Evolutionary conservation across 2,329 filamentous ascomycete genomes (phyloP), one percentile per base, ranked within the genome.

Genomic region (Arthrinium phaeospermum): DNA sequence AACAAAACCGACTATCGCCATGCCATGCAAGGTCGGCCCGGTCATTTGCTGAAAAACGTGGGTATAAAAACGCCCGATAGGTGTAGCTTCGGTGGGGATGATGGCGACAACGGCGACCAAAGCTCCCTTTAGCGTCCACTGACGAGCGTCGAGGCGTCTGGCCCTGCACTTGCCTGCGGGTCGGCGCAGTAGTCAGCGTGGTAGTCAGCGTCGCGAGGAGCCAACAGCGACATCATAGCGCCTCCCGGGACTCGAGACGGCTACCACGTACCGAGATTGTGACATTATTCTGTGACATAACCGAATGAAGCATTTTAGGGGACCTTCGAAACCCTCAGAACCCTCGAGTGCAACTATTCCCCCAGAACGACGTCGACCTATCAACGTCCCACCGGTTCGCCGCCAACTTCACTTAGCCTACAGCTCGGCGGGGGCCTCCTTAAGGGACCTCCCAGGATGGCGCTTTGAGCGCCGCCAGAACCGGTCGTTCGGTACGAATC

Each of bases 21-120:
- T 64, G 12, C 8, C 19, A 64, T 16, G n/a, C 57, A 22, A 61
- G 53, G 53, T 61, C 53, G 53, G 53, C 53, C 53, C 53, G 53
- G 53, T 22, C 57, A 64, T 64, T 61, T 64, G 34, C n/a, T n/a
- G 19, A 7, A 64, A 64, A 41, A 41, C 57, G 57, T 64, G 57
- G 34, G 34, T 41, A 64, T 64, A 41, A 64, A 64, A 64, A 64
- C 22, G 57, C 57, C 57, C 57, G 57, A 64, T 64, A 24, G 19
- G 57, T n/a, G 34, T 5, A 24, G 34, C 34, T 13, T 13, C 57
- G 34, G 57, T 64, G 57, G 57, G 19, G 30, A 37, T 34, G 12
- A 34, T 14, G 19, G 34, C 34, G 30, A 64, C 10, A 64, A n/a
- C 30, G 13, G 34, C 57, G 22, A n/a, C 57, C 57, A 34, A 64